These are phyloP conservation scores for Aspergillus sp. DNA, from an alignment of 2,329 filamentous ascomycete genomes.

Conservation along the genomic window DNA sequence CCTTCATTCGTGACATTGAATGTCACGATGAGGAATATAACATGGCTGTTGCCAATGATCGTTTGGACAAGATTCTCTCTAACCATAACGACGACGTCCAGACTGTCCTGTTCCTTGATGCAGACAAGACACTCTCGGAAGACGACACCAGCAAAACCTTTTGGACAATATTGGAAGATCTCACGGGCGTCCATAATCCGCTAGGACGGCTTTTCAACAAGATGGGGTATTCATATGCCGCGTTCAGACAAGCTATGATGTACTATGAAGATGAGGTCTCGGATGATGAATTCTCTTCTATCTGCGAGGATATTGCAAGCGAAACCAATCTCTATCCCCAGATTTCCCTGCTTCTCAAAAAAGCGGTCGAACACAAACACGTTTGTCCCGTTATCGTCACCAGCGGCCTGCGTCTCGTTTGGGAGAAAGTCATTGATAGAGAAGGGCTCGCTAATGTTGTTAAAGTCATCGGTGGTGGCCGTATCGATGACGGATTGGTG, in stretches of 20 bases:
- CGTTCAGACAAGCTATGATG: constrained; percentile 58
- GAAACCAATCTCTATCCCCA: constrained; percentile 51
- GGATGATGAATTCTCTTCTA: constrained; percentile 44
- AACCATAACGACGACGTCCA: constrained; percentile 28
- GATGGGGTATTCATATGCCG: constrained; percentile 55
- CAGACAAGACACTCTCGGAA: constrained; percentile 57
- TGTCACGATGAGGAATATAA: constrained; percentile 47
- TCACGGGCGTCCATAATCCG: constrained; percentile 21
- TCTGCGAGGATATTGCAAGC: constrained; percentile 51
- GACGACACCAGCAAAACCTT: constrained; percentile 26
- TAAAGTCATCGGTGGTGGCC: constrained; percentile 56
- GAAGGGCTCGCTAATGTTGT: constrained; percentile 47
- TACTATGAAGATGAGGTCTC: constrained; percentile 53
- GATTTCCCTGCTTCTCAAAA: constrained; percentile 49
- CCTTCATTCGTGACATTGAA: constrained; percentile 37
- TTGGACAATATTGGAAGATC: constrained; percentile 14
- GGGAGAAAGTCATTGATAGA: constrained; percentile 56
- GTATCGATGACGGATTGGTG: constrained; percentile 51
- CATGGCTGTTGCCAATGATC: constrained; percentile 26
- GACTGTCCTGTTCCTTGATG: constrained; percentile 60
- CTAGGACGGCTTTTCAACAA: constrained; percentile 53
- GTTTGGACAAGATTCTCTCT: constrained; percentile 40
- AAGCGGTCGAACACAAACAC: constrained; percentile 33
- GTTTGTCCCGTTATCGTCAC: constrained; percentile 57
- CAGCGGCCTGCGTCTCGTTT: constrained; percentile 56